phyloP scores from a whole-genome alignment of 371 early-diverging fungal species.

The Synchytrium microbalum region DNA sequence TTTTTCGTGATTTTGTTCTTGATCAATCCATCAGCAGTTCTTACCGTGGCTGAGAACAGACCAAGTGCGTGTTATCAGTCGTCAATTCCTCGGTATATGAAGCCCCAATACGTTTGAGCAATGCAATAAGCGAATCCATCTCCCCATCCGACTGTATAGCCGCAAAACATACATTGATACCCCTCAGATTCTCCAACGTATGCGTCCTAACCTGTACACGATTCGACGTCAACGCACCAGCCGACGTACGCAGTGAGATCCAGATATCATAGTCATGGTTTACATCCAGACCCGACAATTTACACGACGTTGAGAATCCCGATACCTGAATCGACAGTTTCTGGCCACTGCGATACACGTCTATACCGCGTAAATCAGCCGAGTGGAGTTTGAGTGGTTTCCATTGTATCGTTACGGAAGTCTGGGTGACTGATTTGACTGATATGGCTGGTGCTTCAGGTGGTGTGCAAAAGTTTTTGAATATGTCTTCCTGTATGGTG shows the following conservation, averaged over 20 bases:
- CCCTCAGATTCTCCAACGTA: constrained; percentile 87
- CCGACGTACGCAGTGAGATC: constrained; percentile 80
- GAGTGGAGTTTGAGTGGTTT: constrained; percentile 71
- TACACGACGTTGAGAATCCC: constrained; percentile 55
- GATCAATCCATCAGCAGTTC: too few relatives aligned
- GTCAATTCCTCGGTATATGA: constrained; percentile 75
- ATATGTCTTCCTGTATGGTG: constrained; percentile 75
- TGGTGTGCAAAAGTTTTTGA: constrained; percentile 56
- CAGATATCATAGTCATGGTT: constrained; percentile 80
- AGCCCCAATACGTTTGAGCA: constrained; percentile 79
- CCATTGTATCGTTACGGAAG: constrained; percentile 84
- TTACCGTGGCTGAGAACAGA: constrained; percentile 78
- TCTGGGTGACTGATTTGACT: constrained; percentile 75
- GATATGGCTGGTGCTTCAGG: constrained; percentile 73
- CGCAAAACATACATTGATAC: constrained; percentile 86
- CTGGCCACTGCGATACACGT: constrained; percentile 76
- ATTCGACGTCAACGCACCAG: constrained; percentile 74
- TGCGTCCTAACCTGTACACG: constrained; percentile 72
- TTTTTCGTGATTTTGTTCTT: too few relatives aligned
- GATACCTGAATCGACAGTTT: constrained; percentile 39
- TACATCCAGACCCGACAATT: constrained; percentile 81
- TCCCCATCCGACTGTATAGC: constrained; percentile 60
- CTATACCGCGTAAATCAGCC: constrained; percentile 70
- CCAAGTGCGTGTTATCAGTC: constrained; percentile 84
- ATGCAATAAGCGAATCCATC: constrained; percentile 62